These are phyloP conservation scores for Sporothrix protearum DNA, from an alignment of 2,329 filamentous ascomycete genomes.

Conservation along the genomic window DNA sequence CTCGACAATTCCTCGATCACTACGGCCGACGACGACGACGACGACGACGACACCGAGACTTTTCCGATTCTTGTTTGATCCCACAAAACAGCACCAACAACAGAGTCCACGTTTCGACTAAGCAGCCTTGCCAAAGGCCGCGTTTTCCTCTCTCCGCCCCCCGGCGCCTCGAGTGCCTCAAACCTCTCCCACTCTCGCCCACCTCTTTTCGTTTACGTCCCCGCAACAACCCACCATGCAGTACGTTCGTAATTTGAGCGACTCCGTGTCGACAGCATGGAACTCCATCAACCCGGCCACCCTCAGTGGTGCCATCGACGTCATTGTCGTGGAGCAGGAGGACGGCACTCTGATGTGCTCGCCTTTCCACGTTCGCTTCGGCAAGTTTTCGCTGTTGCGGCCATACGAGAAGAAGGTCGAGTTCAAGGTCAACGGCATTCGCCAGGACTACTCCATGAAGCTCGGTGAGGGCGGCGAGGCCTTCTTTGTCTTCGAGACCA, in stretches of 20 bases:
- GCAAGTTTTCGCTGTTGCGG: slow-evolving; percentile 92
- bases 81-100: background rate
- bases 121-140: background rate
- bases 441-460: slow-evolving; percentile 97
- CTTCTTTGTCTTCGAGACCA: slow-evolving; percentile 98
- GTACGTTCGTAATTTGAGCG: slow-evolving; percentile 93
- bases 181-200: background rate
- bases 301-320: slow-evolving; percentile 95
- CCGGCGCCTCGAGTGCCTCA: slow-evolving; percentile 4
- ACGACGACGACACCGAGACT: background rate
- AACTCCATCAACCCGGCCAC: slow-evolving; percentile 99
- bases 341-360: slow-evolving; percentile 88
- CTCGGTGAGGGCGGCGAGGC: slow-evolving; percentile 95
- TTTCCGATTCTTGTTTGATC: background rate
- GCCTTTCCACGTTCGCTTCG: slow-evolving; percentile 97
- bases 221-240: slow-evolving; percentile 62
- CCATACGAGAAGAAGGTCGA: slow-evolving; percentile 99
- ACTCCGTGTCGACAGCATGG: slow-evolving; percentile 97
- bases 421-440: slow-evolving; percentile 88
- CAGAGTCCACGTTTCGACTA: background rate
- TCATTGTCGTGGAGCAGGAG: slow-evolving; percentile 94
- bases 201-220: background rate
- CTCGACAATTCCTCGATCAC: background rate
- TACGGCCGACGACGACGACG: background rate
- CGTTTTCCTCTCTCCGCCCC: background rate